A percentile compares a stretch with the other conserved stretches of the same genome.
Conservation (phyloP, 345 rosid genomes). For the Gossypium thurberi region DNA sequence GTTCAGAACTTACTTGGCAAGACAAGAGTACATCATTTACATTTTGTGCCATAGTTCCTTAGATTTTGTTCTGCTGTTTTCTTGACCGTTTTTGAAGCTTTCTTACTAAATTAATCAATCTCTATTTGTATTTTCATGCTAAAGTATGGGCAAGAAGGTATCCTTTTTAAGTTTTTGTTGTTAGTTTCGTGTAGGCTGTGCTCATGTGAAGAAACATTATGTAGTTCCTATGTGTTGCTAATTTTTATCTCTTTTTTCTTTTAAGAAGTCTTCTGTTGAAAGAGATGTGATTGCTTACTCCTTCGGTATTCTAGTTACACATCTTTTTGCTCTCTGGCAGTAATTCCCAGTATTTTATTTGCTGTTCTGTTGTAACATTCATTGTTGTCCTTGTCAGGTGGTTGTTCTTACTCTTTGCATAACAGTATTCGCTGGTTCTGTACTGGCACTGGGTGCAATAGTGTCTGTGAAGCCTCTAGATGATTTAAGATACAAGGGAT, state of each 20-base stretch:
- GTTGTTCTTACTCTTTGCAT: conserved; percentile 62
- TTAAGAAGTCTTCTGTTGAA: background rate
- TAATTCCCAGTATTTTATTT: background rate
- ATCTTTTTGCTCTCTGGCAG: background rate
- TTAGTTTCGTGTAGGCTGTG: background rate
- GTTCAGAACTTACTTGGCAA: background rate
- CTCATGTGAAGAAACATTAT: background rate
- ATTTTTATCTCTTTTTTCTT: background rate
- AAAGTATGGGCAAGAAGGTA: background rate
- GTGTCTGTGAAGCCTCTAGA: conserved; percentile 85
- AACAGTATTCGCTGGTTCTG: conserved; percentile 63
- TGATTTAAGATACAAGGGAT: conserved; percentile 64
- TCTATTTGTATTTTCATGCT: background rate
- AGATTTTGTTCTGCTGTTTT: background rate
- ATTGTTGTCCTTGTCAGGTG: conserved; percentile 42
- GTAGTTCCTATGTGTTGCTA: background rate
- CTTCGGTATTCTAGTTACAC: background rate
- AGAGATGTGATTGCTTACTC: background rate
- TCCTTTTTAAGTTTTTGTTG: background rate
- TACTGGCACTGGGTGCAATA: conserved; percentile 74
- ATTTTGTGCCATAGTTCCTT: background rate
- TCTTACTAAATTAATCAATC: background rate
- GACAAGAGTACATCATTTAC: background rate
- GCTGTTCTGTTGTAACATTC: conserved; percentile 8
- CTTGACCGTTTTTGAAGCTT: background rate